Conservation (phyloP, 148 eudicot genomes). For the Vaccinium darrowii region DNA sequence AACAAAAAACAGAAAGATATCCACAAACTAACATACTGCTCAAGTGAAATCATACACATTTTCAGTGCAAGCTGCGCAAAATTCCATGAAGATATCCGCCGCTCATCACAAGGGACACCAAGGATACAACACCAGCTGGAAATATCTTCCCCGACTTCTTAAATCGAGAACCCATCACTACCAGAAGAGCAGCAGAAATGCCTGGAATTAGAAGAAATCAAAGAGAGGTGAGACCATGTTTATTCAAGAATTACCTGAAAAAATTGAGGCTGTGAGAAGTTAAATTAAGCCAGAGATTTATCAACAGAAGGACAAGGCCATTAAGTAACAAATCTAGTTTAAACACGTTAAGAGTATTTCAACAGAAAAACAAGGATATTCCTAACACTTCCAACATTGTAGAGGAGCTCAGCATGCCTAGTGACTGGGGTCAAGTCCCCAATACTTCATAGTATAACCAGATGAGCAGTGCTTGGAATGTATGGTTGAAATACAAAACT, state of each 20-base stretch:
- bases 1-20: not conserved
- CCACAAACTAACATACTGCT: not conserved
- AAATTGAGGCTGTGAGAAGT: not conserved
- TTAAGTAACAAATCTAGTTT: not conserved
- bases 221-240: constrained; percentile 2
- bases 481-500: too few relatives aligned
- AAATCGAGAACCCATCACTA: constrained; percentile 82
- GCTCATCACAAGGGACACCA: constrained; percentile 76
- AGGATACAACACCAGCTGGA: constrained; percentile 87
- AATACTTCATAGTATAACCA: too few relatives aligned
- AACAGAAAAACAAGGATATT: too few relatives aligned
- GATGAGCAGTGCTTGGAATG: too few relatives aligned
- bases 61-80: constrained; percentile 57
- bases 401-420: too few relatives aligned
- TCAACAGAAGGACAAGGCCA: not conserved
- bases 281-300: not conserved
- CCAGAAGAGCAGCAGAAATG: constrained; percentile 77
- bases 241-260: not conserved
- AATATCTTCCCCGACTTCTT: constrained; percentile 78
- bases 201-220: constrained; percentile 16
- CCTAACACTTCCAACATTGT: too few relatives aligned
- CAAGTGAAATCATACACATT: not conserved
- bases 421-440: too few relatives aligned
- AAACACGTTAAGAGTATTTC: too few relatives aligned
- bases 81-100: constrained; percentile 83